phyloP scores from a whole-genome alignment of 176 grass and related monocot species.

The Cenchrus purpureus region DNA sequence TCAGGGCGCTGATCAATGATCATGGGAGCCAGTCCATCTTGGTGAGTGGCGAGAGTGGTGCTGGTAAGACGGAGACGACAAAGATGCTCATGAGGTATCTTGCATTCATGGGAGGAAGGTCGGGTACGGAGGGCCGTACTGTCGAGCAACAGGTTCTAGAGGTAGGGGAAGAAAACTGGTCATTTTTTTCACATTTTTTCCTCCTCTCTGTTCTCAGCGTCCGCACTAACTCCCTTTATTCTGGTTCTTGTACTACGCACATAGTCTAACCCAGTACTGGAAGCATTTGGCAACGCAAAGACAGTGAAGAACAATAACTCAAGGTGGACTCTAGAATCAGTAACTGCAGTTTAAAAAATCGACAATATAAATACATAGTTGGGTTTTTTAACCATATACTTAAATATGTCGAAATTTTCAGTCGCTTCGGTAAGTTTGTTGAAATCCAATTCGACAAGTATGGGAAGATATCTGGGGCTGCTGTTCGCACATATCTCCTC shows the following conservation, averaged over 20 bases:
- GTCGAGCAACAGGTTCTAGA: conserved; percentile 95
- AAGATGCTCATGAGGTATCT: conserved; percentile 99
- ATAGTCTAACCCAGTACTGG: conserved; percentile 94
- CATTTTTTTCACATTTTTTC: neutral
- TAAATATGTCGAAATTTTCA: conserved; percentile 39
- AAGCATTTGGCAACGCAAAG: conserved; percentile 96
- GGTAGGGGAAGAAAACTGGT: conserved; percentile 38
- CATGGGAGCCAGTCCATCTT: conserved; percentile 90
- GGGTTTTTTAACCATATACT: neutral
- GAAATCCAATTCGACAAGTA: conserved; percentile 97
- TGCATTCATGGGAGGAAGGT: conserved; percentile 94
- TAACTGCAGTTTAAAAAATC: neutral
- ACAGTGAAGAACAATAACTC: conserved; percentile 98
- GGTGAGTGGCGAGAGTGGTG: conserved; percentile 96
- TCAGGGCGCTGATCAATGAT: conserved; percentile 86
- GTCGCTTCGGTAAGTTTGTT: conserved; percentile 96
- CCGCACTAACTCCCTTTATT: conserved; percentile 22
- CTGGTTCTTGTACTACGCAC: neutral
- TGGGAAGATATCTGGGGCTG: conserved; percentile 94
- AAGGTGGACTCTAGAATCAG: conserved; percentile 49
- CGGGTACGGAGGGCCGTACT: conserved; percentile 79
- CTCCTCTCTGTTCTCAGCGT: neutral
- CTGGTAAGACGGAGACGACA: conserved; percentile 95
- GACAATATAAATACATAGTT: neutral
- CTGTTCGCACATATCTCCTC: conserved; percentile 83